A percentile compares a stretch with the other conserved stretches of the same genome.
Evolutionary conservation across 2,329 filamentous ascomycete species (phyloP).

Genomic region (Hypoxylon sp.): DNA sequence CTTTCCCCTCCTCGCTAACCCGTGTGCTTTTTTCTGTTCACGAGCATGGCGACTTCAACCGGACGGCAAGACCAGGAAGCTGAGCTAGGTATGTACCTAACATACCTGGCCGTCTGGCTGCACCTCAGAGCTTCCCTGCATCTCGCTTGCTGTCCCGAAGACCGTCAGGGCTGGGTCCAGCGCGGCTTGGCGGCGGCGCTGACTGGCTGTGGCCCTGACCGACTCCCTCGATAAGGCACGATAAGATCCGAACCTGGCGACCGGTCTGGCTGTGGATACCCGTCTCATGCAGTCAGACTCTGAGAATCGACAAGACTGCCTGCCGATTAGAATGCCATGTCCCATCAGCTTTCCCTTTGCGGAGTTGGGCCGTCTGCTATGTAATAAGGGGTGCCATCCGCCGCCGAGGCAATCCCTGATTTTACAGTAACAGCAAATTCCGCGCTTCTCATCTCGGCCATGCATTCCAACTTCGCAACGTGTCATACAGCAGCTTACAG

Average conservation of each 20-base stretch:
- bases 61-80: constrained; percentile 31
- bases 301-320: constrained; percentile 36
- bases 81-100: constrained; percentile 16
- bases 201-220: constrained; percentile 34
- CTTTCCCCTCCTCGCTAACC: constrained; percentile 11
- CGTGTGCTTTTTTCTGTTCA: constrained; percentile 14
- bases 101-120: too few relatives aligned
- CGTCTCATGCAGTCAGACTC: constrained; percentile 38
- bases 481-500: constrained; percentile 43
- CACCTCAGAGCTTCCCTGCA: constrained; percentile 36
- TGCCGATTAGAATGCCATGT: constrained; percentile 35
- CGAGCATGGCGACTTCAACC: constrained; percentile 32
- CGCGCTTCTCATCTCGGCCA: constrained; percentile 36
- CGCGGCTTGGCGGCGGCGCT: constrained; percentile 37
- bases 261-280: constrained; percentile 42
- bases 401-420: constrained; percentile 26
- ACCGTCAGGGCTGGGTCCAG: constrained; percentile 34
- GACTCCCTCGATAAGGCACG: constrained; percentile 36
- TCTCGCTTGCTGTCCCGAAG: constrained; percentile 43
- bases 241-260: constrained; percentile 38
- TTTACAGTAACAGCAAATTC: constrained; percentile 31
- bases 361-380: constrained; percentile 37
- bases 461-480: constrained; percentile 39
- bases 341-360: constrained; percentile 33
- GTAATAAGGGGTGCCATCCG: constrained; percentile 35